Conservation (phyloP, 2,329 filamentous ascomycete species). For the Scedosporium boydii region DNA sequence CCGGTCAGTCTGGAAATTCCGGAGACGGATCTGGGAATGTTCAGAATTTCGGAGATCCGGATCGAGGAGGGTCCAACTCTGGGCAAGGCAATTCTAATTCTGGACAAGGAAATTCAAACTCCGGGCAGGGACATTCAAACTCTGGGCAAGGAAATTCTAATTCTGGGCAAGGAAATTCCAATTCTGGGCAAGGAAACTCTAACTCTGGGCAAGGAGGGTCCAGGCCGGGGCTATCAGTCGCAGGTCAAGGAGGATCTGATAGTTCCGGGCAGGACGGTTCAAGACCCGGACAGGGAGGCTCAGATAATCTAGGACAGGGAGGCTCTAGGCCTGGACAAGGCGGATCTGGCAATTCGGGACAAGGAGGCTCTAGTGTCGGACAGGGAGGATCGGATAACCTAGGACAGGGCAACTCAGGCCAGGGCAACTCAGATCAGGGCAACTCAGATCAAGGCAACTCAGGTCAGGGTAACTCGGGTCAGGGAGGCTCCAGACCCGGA, state of each 20-base stretch:
- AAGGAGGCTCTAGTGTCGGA: no score
- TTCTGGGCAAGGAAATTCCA: background rate
- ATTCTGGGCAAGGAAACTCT: background rate
- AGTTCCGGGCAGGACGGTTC: no score
- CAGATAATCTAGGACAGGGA: no score
- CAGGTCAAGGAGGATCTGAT: no score
- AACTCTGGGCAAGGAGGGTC: background rate
- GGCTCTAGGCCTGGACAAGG: no score
- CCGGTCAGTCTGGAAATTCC: background rate
- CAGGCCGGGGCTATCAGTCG: no score
- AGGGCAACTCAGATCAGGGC: conserved; percentile 1
- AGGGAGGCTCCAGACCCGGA: background rate
- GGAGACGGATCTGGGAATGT: background rate
- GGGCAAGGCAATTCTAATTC: background rate
- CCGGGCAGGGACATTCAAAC: background rate
- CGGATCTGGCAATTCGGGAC: no score
- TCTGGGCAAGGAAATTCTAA: background rate
- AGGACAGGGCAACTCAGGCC: background rate
- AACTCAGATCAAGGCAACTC: conserved; percentile 3
- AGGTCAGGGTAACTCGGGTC: background rate
- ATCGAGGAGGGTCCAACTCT: background rate
- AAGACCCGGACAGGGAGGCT: no score
- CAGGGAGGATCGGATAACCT: no score
- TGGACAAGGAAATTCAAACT: background rate
- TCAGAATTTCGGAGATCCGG: background rate